Percentiles rank a stretch among this genome's conserved stretches.
phyloP scores from a whole-genome alignment of 495 filamentous ascomycete species.

The Neurospora sublineolata region DNA sequence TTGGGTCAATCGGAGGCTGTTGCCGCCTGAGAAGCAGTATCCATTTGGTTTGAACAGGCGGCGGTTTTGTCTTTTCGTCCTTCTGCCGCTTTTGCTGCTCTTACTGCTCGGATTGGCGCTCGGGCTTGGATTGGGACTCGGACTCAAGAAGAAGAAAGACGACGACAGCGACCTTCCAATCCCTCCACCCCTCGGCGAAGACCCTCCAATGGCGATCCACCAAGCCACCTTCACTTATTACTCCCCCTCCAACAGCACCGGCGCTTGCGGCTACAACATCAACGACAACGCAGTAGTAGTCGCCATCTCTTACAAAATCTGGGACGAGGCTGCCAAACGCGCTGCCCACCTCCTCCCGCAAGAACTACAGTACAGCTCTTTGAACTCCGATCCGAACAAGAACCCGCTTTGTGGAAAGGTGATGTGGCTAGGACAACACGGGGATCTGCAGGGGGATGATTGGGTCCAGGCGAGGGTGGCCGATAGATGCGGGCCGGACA shows the following conservation, averaged over 20 bases:
- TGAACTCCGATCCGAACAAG: constrained; percentile 48
- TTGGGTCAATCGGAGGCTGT: background rate
- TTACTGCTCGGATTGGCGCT: background rate
- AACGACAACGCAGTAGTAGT: constrained; percentile 44
- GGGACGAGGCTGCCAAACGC: constrained; percentile 36
- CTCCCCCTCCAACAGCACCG: constrained; percentile 40
- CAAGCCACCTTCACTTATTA: background rate
- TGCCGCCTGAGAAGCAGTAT: background rate
- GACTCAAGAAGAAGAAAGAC: background rate
- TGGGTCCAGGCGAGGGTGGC: constrained; percentile 58
- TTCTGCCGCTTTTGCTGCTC: background rate
- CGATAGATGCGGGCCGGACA: constrained; percentile 50
- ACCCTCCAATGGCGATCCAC: background rate
- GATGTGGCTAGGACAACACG: constrained; percentile 43
- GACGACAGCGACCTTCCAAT: background rate
- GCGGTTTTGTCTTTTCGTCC: background rate
- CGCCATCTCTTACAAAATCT: constrained; percentile 55
- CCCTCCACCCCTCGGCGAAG: background rate
- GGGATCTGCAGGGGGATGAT: constrained; percentile 22
- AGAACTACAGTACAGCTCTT: background rate
- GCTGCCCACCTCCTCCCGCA: constrained; percentile 10
- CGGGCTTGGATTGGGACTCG: background rate
- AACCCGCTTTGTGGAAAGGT: constrained; percentile 61
- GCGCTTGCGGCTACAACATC: constrained; percentile 56
- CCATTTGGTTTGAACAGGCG: background rate